Conservation (phyloP, 306 rosid genomes). For the Ochetophila trinervis region DNA sequence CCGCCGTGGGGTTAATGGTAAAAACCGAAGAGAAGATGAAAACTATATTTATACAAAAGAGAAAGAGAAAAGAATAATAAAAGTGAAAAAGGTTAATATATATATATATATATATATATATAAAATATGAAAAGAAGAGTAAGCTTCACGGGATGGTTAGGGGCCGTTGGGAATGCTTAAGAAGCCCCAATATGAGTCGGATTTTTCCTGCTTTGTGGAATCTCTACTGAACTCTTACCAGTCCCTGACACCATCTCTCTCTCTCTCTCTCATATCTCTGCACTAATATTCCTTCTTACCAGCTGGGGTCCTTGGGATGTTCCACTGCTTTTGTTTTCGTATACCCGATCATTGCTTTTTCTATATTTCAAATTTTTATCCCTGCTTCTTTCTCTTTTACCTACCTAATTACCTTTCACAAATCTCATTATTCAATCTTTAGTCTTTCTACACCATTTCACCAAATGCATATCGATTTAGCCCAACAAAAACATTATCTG, state of each 20-base stretch:
- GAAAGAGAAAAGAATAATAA: constrained; percentile 8
- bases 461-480: too few relatives aligned
- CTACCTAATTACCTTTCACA: too few relatives aligned
- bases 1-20: constrained; percentile 21
- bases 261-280: constrained; percentile 11
- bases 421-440: too few relatives aligned
- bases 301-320: constrained; percentile 28
- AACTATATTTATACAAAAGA: background rate
- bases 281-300: constrained; percentile 35
- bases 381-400: too few relatives aligned
- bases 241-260: constrained; percentile 27
- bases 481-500: too few relatives aligned
- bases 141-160: constrained; percentile 24
- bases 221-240: constrained; percentile 44
- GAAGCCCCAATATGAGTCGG: constrained; percentile 23
- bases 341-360: constrained; percentile 6
- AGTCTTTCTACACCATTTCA: too few relatives aligned
- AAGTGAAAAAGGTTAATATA: constrained; percentile 6
- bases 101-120: background rate
- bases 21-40: constrained; percentile 3
- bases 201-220: constrained; percentile 49
- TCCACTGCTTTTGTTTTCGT: constrained; percentile 22
- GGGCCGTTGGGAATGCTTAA: constrained; percentile 19
- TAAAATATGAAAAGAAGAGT: background rate
- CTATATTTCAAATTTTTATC: background rate